Evolutionary conservation across 768 basidiomycete genomes (phyloP).

Genomic region (Pleurotus djamor): DNA sequence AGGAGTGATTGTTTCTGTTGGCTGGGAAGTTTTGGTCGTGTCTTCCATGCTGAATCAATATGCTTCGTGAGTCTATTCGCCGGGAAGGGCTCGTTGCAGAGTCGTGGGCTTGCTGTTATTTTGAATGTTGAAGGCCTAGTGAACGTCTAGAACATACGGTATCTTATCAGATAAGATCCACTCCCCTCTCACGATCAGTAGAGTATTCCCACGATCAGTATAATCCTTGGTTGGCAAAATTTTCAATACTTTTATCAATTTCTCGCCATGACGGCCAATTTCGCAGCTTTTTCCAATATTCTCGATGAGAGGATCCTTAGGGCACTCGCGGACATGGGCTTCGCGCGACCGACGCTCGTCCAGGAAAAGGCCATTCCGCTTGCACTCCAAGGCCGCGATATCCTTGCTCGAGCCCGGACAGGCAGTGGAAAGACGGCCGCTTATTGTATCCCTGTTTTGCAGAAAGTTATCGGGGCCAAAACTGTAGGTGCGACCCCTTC

Average conservation of each 20-base stretch:
- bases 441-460: slow-evolving; percentile 88
- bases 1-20: background rate
- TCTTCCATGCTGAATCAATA: background rate
- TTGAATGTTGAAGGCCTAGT: background rate
- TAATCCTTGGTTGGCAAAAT: background rate
- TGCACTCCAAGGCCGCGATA: slow-evolving; percentile 85
- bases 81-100: background rate
- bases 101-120: background rate
- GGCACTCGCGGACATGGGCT: slow-evolving; percentile 87
- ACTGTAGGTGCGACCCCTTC: slow-evolving; percentile 46
- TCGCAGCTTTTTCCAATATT: slow-evolving; percentile 67
- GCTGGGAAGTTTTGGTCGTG: background rate
- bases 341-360: slow-evolving; percentile 88
- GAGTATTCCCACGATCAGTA: background rate
- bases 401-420: slow-evolving; percentile 91
- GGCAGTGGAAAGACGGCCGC: slow-evolving; percentile 98
- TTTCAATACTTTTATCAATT: background rate
- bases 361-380: slow-evolving; percentile 92
- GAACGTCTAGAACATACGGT: background rate
- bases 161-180: background rate
- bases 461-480: slow-evolving; percentile 84
- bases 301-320: slow-evolving; percentile 85
- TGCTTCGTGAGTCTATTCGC: background rate
- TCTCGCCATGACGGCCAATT: slow-evolving; percentile 21
- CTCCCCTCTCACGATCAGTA: background rate